Conservation (phyloP, 345 rosid species). For the Dimocarpus longan region DNA sequence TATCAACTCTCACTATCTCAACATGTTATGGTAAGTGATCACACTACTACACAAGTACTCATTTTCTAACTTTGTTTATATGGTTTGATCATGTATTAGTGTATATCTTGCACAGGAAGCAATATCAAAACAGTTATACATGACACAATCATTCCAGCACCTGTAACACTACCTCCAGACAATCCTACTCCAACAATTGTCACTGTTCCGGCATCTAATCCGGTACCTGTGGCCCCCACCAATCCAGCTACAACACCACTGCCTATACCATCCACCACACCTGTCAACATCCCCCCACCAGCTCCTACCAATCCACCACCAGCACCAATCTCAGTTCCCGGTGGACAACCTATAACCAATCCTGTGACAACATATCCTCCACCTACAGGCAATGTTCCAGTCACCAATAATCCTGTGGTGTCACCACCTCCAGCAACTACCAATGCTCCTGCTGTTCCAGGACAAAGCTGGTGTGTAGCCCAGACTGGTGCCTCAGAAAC, state of each 20-base stretch:
- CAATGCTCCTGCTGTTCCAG: slow-evolving; percentile 64
- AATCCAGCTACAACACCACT: slow-evolving; percentile 41
- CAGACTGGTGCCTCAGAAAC: slow-evolving; percentile 59
- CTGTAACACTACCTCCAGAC: slow-evolving; percentile 36
- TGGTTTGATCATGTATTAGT: not conserved
- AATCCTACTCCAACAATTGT: slow-evolving; percentile 57
- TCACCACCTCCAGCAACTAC: slow-evolving; percentile 59
- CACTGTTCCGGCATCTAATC: slow-evolving; percentile 54
- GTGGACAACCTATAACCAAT: slow-evolving; percentile 58
- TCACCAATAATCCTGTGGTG: slow-evolving; percentile 42
- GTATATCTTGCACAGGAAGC: slow-evolving; percentile 23
- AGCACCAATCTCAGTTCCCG: slow-evolving; percentile 52
- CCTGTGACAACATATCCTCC: slow-evolving; percentile 74
- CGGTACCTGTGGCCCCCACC: slow-evolving; percentile 40
- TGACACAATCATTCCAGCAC: slow-evolving; percentile 45
- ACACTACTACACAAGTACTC: not conserved
- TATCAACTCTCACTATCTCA: slow-evolving; percentile 43
- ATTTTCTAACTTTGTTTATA: too few relatives aligned
- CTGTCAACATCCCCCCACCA: slow-evolving; percentile 47
- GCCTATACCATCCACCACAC: slow-evolving; percentile 47
- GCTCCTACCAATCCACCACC: slow-evolving; percentile 48
- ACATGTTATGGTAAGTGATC: slow-evolving; percentile 40
- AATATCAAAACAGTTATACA: slow-evolving; percentile 29
- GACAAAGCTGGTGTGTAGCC: slow-evolving; percentile 93
- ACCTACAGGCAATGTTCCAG: slow-evolving; percentile 54